These are phyloP conservation scores for Rhizopogon sp. DNA, from an alignment of 768 basidiomycete species.

Conservation along the genomic window DNA sequence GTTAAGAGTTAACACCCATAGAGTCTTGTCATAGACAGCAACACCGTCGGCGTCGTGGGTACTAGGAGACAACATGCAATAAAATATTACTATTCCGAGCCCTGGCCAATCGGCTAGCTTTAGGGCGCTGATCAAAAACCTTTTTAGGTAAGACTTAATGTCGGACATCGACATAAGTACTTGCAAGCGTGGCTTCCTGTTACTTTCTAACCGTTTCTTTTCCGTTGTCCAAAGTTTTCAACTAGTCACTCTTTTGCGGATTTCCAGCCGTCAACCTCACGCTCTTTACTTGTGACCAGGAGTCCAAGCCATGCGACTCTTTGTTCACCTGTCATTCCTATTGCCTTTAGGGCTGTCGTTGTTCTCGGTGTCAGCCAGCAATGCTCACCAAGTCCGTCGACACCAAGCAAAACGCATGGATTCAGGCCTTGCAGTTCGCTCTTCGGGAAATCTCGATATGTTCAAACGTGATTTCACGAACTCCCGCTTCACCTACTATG, in stretches of 20 bases:
- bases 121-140: not conserved
- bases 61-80: not conserved
- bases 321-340: conserved; percentile 14
- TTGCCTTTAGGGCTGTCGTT: conserved; percentile 15
- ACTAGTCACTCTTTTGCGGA: conserved; percentile 18
- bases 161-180: not conserved
- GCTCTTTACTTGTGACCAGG: not conserved
- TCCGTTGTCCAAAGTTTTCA: conserved; percentile 2
- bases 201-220: conserved; percentile 5
- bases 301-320: conserved; percentile 16
- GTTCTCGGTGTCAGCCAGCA: conserved; percentile 12
- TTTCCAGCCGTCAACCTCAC: not conserved
- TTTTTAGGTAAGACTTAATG: not conserved
- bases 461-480: conserved; percentile 15
- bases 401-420: conserved; percentile 17
- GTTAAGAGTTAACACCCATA: too few species aligned
- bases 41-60: not conserved
- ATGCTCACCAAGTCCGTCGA: conserved; percentile 16
- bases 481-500: conserved; percentile 33
- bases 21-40: too few species aligned
- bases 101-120: not conserved
- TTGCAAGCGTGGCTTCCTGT: not conserved
- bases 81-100: not conserved
- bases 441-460: conserved; percentile 14
- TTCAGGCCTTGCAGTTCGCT: conserved; percentile 9